phyloP scores from a whole-genome alignment of 176 grass and related monocot genomes.

The Urochloa ruziziensis region DNA sequence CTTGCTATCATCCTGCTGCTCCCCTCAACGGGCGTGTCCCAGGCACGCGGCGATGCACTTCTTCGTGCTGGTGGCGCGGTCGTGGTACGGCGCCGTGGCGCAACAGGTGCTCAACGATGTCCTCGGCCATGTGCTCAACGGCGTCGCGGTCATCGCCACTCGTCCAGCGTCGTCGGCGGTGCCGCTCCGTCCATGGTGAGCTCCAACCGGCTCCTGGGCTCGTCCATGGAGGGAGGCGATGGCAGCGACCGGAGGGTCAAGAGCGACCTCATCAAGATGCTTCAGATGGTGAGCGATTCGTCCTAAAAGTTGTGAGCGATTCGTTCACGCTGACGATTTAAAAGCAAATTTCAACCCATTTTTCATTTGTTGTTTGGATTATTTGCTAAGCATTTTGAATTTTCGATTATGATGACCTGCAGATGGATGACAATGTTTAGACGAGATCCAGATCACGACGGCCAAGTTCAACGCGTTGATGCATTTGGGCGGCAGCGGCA shows the following conservation, averaged over 20 bases:
- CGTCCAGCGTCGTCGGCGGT: background rate
- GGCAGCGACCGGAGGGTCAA: background rate
- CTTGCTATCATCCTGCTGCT: no score
- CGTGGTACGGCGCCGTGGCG: conserved; percentile 58
- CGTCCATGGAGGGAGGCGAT: conserved; percentile 2
- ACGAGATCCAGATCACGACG: conserved; percentile 67
- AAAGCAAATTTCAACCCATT: background rate
- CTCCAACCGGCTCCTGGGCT: no score
- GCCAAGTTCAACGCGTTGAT: conserved; percentile 53
- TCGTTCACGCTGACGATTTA: no score
- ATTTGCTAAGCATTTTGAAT: no score
- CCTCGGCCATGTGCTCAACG: conserved; percentile 35
- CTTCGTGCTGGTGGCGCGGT: conserved; percentile 45
- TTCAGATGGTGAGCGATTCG: conserved; percentile 41
- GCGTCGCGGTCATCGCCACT: conserved; percentile 12
- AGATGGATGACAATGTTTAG: conserved; percentile 78
- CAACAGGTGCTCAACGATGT: conserved; percentile 64
- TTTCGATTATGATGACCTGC: background rate
- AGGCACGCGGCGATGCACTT: conserved; percentile 23
- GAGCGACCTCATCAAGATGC: conserved; percentile 48
- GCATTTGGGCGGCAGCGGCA: background rate
- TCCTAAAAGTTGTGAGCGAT: no score
- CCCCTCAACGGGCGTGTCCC: conserved; percentile 16
- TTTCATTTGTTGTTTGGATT: background rate
- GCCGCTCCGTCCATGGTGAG: conserved; percentile 15